phyloP scores from a whole-genome alignment of 2,329 filamentous ascomycete genomes.

The Cercospora nicotianae region DNA sequence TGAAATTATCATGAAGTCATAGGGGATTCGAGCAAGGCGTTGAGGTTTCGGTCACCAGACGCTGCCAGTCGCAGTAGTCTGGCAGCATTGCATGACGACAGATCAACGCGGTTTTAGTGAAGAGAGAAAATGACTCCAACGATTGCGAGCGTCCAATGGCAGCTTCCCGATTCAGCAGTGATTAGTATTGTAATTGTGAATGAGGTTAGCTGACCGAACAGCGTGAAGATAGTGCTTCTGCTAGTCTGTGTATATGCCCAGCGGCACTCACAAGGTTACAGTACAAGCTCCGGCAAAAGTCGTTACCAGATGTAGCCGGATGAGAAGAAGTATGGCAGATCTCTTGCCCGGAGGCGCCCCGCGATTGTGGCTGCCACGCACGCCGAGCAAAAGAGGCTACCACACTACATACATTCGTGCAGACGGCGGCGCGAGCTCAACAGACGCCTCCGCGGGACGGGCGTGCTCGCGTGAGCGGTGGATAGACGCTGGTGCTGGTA shows the following conservation, averaged over 20 bases:
- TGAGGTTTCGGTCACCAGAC: background rate
- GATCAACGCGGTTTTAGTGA: background rate
- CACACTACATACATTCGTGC: background rate
- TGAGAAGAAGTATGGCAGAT: conserved; percentile 2
- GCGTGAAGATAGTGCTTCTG: background rate
- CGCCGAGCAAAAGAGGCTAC: conserved; percentile 9
- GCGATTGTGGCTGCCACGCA: conserved; percentile 20
- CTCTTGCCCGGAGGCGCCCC: conserved; percentile 2
- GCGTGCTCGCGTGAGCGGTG: background rate
- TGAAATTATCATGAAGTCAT: background rate
- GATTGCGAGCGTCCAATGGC: background rate
- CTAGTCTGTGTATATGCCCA: background rate
- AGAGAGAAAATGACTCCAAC: background rate
- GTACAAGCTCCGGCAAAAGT: conserved; percentile 1
- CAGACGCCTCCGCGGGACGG: background rate
- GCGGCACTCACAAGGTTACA: background rate
- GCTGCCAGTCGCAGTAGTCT: conserved; percentile 6
- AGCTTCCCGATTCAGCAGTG: background rate
- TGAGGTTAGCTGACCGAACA: background rate
- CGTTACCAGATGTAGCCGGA: conserved; percentile 2
- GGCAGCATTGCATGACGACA: conserved; percentile 2
- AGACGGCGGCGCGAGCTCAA: background rate
- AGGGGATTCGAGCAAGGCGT: background rate
- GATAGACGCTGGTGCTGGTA: background rate
- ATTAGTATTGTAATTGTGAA: background rate